Evolutionary conservation across 495 filamentous ascomycete species (phyloP).

Genomic region (Cairneyella variabilis): DNA sequence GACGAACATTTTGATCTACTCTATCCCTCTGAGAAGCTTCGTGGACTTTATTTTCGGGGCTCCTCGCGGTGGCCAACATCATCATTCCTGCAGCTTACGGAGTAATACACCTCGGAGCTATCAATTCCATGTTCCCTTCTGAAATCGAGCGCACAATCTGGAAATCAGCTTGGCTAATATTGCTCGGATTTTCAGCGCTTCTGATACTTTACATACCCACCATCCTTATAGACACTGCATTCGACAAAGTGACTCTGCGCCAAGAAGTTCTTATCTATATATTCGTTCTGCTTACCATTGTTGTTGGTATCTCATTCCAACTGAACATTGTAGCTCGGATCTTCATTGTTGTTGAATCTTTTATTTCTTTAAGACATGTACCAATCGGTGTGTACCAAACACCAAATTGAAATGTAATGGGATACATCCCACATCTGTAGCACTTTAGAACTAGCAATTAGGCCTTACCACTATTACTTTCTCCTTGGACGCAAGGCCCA

Average conservation of each 20-base stretch:
- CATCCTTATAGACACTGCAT: not conserved
- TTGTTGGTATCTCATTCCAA: too few species aligned
- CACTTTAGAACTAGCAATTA: too few species aligned
- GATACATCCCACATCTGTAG: constrained; percentile 6
- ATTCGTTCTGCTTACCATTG: too few species aligned
- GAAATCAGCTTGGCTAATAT: not conserved
- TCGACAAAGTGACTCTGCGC: too few species aligned
- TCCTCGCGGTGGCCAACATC: not conserved
- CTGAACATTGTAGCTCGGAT: not conserved
- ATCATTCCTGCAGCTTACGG: not conserved
- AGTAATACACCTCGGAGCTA: not conserved
- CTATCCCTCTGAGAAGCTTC: too few species aligned
- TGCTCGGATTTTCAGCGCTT: not conserved
- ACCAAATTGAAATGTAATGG: not conserved
- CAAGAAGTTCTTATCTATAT: too few species aligned
- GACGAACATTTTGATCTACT: too few species aligned
- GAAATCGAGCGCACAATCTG: not conserved
- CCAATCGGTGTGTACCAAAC: constrained; percentile 3
- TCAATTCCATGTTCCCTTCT: not conserved
- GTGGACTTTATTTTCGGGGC: too few species aligned
- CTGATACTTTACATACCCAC: not conserved
- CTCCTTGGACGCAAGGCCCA: too few species aligned
- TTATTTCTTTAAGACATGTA: constrained; percentile 1
- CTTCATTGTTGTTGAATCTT: constrained; percentile 10
- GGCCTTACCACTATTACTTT: not conserved